These are phyloP conservation scores for Isabelozyma heimii DNA, from an alignment of 805 yeast genomes.

Conservation along the genomic window DNA sequence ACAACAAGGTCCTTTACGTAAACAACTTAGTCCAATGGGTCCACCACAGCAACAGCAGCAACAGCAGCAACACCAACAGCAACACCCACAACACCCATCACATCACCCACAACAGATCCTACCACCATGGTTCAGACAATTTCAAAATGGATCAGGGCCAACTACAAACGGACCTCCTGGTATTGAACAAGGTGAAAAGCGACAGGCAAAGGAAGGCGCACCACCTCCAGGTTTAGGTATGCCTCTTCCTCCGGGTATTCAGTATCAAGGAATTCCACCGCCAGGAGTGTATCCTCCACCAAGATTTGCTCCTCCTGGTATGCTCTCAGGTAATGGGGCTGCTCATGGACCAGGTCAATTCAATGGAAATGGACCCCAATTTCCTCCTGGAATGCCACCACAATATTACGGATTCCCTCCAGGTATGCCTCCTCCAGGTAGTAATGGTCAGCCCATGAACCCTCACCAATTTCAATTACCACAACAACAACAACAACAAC, in stretches of 20 bases:
- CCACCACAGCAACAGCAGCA: neutral
- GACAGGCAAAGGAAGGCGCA: neutral
- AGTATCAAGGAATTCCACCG: slow-evolving; percentile 10
- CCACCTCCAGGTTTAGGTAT: neutral
- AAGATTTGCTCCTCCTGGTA: neutral
- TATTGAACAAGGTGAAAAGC: neutral
- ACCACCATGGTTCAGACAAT: slow-evolving; percentile 28
- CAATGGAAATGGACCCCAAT: neutral
- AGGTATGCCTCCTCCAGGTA: slow-evolving; percentile 6
- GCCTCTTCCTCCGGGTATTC: slow-evolving; percentile 8
- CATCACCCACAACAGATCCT: slow-evolving; percentile 8
- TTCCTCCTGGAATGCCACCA: slow-evolving; percentile 3
- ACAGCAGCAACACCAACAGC: slow-evolving; percentile 16
- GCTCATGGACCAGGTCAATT: neutral
- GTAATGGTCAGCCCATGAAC: neutral
- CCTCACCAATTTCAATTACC: slow-evolving; percentile 8
- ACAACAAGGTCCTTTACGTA: slow-evolving; percentile 24
- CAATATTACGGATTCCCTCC: slow-evolving; percentile 7
- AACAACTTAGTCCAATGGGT: too few species aligned
- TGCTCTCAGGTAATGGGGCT: neutral
- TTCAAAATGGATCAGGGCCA: slow-evolving; percentile 6
- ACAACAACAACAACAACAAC: slow-evolving; percentile 9
- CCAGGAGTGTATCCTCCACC: slow-evolving; percentile 13
- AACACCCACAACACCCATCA: slow-evolving; percentile 11
- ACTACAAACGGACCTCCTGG: neutral